Conservation (phyloP, 75 land plant genomes). For the Picea glauca region DNA sequence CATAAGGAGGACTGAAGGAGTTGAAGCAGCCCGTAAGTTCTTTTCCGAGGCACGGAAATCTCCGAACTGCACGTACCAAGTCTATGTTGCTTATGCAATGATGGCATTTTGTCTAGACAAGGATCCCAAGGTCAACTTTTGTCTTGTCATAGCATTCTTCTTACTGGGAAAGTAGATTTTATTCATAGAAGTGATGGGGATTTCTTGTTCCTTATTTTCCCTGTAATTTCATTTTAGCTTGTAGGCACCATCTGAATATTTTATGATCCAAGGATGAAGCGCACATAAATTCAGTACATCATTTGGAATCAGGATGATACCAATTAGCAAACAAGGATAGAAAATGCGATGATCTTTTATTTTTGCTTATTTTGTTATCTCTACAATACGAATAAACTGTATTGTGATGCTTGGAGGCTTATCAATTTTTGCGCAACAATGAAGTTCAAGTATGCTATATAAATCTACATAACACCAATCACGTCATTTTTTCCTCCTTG, state of each 20-base stretch:
- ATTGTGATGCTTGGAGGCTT: not conserved
- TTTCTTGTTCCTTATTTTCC: not conserved
- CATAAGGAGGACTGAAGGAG: slow-evolving; percentile 94
- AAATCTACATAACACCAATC: too few species aligned
- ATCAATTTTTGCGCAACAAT: not conserved
- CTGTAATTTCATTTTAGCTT: not conserved
- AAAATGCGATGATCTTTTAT: not conserved
- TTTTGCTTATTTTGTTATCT: not conserved
- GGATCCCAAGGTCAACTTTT: slow-evolving; percentile 75
- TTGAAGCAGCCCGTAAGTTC: slow-evolving; percentile 93
- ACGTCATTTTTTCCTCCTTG: too few species aligned
- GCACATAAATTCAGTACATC: not conserved
- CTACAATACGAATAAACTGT: too few species aligned
- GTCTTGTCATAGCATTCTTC: not conserved
- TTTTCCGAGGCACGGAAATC: slow-evolving; percentile 88
- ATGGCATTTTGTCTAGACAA: slow-evolving; percentile 97
- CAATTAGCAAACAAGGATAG: not conserved
- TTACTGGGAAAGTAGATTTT: not conserved
- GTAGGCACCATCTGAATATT: not conserved
- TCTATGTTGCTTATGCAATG: slow-evolving; percentile 95
- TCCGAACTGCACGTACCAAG: slow-evolving; percentile 90
- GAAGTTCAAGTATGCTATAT: not conserved
- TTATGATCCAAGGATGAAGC: not conserved
- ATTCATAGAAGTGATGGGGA: not conserved
- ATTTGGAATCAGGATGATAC: too few species aligned